phyloP scores from a whole-genome alignment of 2,329 filamentous ascomycete species.

The Fusarium fracticaudum region DNA sequence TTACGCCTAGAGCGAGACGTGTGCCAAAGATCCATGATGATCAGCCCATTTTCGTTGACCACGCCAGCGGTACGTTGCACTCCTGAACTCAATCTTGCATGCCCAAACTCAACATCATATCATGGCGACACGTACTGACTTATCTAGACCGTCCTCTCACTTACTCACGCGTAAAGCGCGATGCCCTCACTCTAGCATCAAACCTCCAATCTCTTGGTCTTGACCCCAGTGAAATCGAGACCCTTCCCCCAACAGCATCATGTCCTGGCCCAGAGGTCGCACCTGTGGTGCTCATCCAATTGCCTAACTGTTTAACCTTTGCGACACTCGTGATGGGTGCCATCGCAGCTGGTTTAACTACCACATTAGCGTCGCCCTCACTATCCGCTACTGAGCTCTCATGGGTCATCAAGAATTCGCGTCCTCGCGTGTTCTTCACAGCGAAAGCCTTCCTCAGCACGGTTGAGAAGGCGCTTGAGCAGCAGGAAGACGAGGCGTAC shows the following conservation, averaged over 20 bases:
- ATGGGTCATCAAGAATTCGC: conserved; percentile 54
- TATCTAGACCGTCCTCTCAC: conserved; percentile 49
- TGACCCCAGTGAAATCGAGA: conserved; percentile 46
- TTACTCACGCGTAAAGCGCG: conserved; percentile 45
- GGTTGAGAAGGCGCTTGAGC: conserved; percentile 48
- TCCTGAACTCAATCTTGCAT: background rate
- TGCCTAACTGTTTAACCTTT: conserved; percentile 55
- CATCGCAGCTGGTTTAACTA: conserved; percentile 53
- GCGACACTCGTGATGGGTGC: conserved; percentile 49
- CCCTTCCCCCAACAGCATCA: conserved; percentile 52
- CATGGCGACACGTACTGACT: conserved; percentile 5
- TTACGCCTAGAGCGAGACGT: conserved; percentile 42
- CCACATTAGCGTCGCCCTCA: conserved; percentile 52
- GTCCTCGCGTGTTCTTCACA: conserved; percentile 51
- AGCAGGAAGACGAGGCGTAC: conserved; percentile 47
- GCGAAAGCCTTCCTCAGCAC: conserved; percentile 44
- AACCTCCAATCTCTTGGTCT: conserved; percentile 50
- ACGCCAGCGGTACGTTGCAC: conserved; percentile 48
- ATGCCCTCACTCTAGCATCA: conserved; percentile 50
- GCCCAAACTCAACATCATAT: background rate
- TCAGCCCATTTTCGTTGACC: conserved; percentile 52
- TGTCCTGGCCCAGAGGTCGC: conserved; percentile 52
- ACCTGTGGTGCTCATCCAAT: conserved; percentile 54
- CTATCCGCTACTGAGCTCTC: conserved; percentile 52
- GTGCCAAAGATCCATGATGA: conserved; percentile 47